These are phyloP conservation scores for Hypoxylon sp. DNA, from an alignment of 2,329 filamentous ascomycete species.

Conservation along the genomic window DNA sequence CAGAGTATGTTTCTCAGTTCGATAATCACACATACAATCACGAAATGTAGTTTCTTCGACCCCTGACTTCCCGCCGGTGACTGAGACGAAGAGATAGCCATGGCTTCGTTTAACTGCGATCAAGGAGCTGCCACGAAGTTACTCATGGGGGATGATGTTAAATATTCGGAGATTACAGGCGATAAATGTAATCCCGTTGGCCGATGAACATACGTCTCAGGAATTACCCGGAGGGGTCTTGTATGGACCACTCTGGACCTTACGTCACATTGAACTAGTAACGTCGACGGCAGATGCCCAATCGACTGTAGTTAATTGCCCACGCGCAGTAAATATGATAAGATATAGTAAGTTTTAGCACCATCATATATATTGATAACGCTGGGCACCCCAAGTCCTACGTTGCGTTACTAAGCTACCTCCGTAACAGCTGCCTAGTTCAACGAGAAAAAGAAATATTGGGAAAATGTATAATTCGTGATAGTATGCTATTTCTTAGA, in stretches of 20 bases:
- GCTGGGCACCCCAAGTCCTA: background rate
- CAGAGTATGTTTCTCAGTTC: background rate
- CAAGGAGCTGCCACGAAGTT: background rate
- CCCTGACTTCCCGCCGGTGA: slow-evolving; percentile 24
- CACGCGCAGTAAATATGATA: slow-evolving; percentile 16
- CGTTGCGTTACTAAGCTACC: slow-evolving; percentile 24
- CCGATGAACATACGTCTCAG: slow-evolving; percentile 31
- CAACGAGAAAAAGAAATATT: slow-evolving; percentile 1
- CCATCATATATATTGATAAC: background rate
- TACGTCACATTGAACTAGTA: slow-evolving; percentile 36
- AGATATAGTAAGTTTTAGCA: slow-evolving; percentile 32
- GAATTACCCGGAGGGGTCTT: slow-evolving; percentile 42
- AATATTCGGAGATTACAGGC: slow-evolving; percentile 22
- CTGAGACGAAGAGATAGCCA: slow-evolving; percentile 30
- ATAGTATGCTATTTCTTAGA: background rate
- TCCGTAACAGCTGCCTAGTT: background rate
- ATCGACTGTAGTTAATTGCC: slow-evolving; percentile 13
- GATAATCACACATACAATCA: slow-evolving; percentile 46
- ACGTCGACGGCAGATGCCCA: slow-evolving; percentile 34
- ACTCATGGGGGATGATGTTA: background rate
- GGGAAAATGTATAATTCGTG: background rate
- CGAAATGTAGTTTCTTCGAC: slow-evolving; percentile 48
- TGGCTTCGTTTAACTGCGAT: slow-evolving; percentile 17
- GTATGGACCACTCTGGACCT: slow-evolving; percentile 22
- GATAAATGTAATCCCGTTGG: slow-evolving; percentile 29